Conservation (phyloP, 2,329 filamentous ascomycete genomes). For the Incumbomyces delicatus region DNA sequence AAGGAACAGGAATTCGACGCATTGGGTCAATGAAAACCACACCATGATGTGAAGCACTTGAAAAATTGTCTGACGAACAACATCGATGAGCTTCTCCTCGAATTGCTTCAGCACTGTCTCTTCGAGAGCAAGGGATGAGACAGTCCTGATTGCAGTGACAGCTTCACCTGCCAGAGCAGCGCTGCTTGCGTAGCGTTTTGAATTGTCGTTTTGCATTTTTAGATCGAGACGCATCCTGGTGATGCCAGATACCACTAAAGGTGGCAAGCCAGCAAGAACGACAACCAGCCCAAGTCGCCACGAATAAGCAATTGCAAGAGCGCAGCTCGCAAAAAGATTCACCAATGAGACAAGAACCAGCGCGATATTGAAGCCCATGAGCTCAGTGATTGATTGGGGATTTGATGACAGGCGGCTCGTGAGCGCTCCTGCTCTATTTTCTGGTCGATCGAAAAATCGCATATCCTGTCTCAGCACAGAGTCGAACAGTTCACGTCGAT, state of each 20-base stretch:
- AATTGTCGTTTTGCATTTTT: conserved; percentile 37
- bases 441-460: conserved; percentile 25
- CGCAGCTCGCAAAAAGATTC: conserved; percentile 36
- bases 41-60: conserved; percentile 22
- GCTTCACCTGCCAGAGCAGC: conserved; percentile 18
- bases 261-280: conserved; percentile 36
- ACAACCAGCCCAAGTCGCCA: conserved; percentile 44
- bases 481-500: conserved; percentile 44
- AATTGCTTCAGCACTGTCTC: conserved; percentile 1
- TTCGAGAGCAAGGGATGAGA: conserved; percentile 7
- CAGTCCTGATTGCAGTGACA: conserved; percentile 8
- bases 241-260: conserved; percentile 37
- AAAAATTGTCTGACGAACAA: conserved; percentile 19
- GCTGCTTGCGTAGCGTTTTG: conserved; percentile 35
- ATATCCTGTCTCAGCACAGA: conserved; percentile 31
- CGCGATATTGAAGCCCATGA: conserved; percentile 41
- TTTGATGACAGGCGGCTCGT: conserved; percentile 22
- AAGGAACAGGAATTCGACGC: conserved; percentile 23
- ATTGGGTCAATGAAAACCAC: conserved; percentile 26
- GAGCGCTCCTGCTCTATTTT: conserved; percentile 25
- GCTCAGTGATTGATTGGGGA: conserved; percentile 34
- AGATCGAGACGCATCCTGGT: conserved; percentile 40
- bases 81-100: conserved; percentile 17
- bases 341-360: conserved; percentile 40
- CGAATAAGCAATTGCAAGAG: conserved; percentile 36